Evolutionary conservation across 371 early-diverging fungal species (phyloP), one percentile per base, ranked within the genome.

Genomic region (Dichotomocladium elegans): DNA sequence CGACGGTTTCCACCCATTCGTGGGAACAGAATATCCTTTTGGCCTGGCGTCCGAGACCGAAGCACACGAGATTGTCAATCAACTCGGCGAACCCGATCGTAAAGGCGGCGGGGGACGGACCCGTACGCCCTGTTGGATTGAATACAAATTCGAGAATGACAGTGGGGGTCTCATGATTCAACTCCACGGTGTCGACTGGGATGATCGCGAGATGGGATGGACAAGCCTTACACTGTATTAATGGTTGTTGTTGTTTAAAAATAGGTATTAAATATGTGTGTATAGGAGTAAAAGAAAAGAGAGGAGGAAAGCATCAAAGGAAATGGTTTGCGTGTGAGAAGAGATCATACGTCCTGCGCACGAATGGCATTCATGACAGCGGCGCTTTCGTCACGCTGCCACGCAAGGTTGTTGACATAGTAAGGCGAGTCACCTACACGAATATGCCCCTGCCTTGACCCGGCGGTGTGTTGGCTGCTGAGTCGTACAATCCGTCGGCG

Each of bases 191-290:
- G 55, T 72, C 17, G 70, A 76, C 52, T 76, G 77, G 77, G 77
- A 76, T 29, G 77, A 76, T 53, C 66, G 77, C 27, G 68, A 70
- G 34, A 72, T 76, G 77, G 72, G 77, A 1, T 76, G 72, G 77
- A 63, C 69, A 21, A 53, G 53, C 37, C 14, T 53, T 25, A 41
- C 34, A 7, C 17, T 53, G 11, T 53, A 34, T 41, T 40, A 37
- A 51, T 47, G 25, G 12, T 4, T 33, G n/a, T 33, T 10, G n/a
- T 10, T 33, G 33, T 33, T 10, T 10, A 33, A 10, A 33, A n/a
- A 33, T 33, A 33, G 33, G n/a, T n/a, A n/a, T n/a, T n/a, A n/a
- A n/a, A n/a, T n/a, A n/a, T n/a, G n/a, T n/a, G n/a, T n/a, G n/a
- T n/a, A n/a, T n/a, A n/a, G n/a, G n/a, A n/a, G n/a, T n/a, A n/a